These are phyloP conservation scores for Alternaria postmessia DNA, from an alignment of 2,329 filamentous ascomycete species.

Conservation along the genomic window DNA sequence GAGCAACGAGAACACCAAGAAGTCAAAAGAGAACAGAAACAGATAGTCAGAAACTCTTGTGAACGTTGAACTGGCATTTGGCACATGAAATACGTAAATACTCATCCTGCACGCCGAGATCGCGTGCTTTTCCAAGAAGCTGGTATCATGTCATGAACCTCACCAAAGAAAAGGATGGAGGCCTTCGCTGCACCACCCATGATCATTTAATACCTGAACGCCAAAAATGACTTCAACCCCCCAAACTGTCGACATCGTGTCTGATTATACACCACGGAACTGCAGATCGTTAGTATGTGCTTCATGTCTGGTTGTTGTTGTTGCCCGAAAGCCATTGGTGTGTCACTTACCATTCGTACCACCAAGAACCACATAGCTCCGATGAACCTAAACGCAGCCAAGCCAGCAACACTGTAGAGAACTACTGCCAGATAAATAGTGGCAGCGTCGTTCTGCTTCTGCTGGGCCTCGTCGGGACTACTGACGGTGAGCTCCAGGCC, in stretches of 20 bases:
- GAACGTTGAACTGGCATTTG: slow-evolving; percentile 1
- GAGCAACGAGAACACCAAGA: background rate
- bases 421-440: slow-evolving; percentile 88
- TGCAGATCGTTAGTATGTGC: slow-evolving; percentile 43
- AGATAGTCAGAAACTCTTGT: background rate
- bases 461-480: slow-evolving; percentile 51
- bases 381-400: slow-evolving; percentile 86
- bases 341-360: slow-evolving; percentile 50
- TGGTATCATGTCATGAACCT: slow-evolving; percentile 32
- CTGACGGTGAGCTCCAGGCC: slow-evolving; percentile 69
- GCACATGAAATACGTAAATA: slow-evolving; percentile 12
- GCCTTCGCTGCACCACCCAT: slow-evolving; percentile 10
- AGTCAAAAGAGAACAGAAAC: background rate
- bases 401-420: slow-evolving; percentile 84
- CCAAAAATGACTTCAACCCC: slow-evolving; percentile 1
- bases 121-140: slow-evolving; percentile 13
- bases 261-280: slow-evolving; percentile 60
- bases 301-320: background rate
- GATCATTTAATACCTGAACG: slow-evolving; percentile 15
- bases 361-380: slow-evolving; percentile 93
- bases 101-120: slow-evolving; percentile 11
- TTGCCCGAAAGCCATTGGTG: background rate
- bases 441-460: slow-evolving; percentile 64
- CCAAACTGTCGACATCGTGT: background rate
- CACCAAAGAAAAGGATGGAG: slow-evolving; percentile 3